Conservation (phyloP, 2,329 filamentous ascomycete species). For the Macrophomina phaseolina region DNA sequence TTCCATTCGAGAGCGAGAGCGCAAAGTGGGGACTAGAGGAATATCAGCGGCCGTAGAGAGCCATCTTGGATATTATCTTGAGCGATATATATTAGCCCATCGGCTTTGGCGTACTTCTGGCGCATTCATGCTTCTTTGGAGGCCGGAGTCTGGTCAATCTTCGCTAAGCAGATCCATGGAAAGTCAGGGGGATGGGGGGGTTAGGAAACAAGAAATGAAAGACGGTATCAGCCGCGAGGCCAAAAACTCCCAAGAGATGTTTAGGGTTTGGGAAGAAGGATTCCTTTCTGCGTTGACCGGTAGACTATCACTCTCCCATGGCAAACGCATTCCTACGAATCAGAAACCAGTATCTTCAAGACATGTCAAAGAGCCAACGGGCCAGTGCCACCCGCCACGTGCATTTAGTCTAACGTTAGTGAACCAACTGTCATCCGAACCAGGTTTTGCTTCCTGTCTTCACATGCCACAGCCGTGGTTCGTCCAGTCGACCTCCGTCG, state of each 20-base stretch:
- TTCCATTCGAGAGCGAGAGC: constrained; percentile 20
- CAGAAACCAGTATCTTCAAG: background rate
- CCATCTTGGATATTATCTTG: background rate
- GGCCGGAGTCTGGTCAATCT: background rate
- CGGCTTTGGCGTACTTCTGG: background rate
- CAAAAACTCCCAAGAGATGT: background rate
- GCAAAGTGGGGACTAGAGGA: background rate
- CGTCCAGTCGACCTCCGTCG: background rate
- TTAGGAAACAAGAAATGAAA: background rate
- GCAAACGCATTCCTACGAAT: background rate
- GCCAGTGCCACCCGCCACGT: background rate
- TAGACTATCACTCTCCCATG: background rate
- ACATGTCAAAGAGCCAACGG: background rate
- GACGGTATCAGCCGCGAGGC: constrained; percentile 13
- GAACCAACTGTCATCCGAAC: background rate
- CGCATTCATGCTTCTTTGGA: background rate
- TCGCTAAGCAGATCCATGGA: background rate
- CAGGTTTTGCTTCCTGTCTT: background rate
- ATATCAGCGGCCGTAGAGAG: background rate
- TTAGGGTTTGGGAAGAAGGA: background rate
- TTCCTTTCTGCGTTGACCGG: background rate
- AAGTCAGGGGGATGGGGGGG: no score
- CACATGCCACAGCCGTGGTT: background rate
- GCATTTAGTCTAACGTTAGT: background rate
- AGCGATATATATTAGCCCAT: background rate